Evolutionary conservation across 441 rosid species (phyloP).

Genomic region (Populus hybrid): DNA sequence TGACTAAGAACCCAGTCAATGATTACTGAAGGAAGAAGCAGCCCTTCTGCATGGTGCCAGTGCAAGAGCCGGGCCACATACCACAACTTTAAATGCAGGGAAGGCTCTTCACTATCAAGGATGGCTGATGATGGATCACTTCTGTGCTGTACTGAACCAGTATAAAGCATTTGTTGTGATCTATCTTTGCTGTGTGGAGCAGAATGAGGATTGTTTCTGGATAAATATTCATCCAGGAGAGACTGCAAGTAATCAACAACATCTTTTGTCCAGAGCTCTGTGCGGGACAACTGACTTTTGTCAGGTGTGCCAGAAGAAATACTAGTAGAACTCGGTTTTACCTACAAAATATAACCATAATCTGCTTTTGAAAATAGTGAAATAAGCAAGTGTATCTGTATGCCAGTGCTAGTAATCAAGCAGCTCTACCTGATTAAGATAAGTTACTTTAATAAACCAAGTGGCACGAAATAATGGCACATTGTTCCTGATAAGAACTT

Average conservation of each 20-base stretch:
- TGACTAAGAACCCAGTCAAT: conserved; percentile 97
- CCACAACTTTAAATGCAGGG: conserved; percentile 91
- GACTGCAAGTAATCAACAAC: conserved; percentile 84
- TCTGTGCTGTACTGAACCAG: conserved; percentile 62
- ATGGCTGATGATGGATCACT: conserved; percentile 46
- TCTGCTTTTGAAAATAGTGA: conserved; percentile 20
- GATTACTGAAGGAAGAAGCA: conserved; percentile 81
- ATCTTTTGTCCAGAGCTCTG: conserved; percentile 98
- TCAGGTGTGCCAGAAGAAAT: conserved; percentile 71
- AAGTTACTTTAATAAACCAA: conserved; percentile 95
- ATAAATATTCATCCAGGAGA: conserved; percentile 76
- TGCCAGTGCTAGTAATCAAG: conserved; percentile 2
- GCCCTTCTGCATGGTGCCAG: conserved; percentile 94
- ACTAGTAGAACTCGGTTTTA: conserved; percentile 59
- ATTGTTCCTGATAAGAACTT: conserved; percentile 90
- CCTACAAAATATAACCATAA: conserved; percentile 55
- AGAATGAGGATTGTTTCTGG: conserved; percentile 60
- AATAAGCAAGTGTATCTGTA: not conserved
- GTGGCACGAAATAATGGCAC: conserved; percentile 97
- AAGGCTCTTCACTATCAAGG: conserved; percentile 74
- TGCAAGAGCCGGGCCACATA: conserved; percentile 92
- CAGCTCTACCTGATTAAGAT: conserved; percentile 87
- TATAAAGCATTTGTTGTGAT: conserved; percentile 66
- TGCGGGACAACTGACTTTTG: conserved; percentile 67
- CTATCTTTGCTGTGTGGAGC: conserved; percentile 64